A percentile compares a stretch with the other conserved stretches of the same genome.
Conservation (phyloP, 768 basidiomycete species). For the Favolaschia claudopus region DNA sequence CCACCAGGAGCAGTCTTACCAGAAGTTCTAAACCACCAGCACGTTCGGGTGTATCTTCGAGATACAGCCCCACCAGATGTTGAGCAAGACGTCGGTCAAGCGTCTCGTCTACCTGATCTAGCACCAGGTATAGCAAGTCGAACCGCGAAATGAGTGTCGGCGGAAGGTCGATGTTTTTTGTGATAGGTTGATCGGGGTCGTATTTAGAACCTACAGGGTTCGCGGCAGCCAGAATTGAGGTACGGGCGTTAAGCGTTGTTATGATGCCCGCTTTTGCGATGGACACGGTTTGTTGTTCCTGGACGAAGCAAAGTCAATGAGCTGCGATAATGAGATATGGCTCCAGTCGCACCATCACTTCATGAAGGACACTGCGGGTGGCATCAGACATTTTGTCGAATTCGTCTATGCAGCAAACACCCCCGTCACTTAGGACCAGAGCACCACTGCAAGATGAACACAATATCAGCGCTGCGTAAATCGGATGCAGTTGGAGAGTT, state of each 20-base stretch:
- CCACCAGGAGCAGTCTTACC: conserved; percentile 55
- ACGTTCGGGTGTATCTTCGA: conserved; percentile 84
- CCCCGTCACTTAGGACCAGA: conserved; percentile 92
- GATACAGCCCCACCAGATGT: conserved; percentile 91
- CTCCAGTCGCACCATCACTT: conserved; percentile 83
- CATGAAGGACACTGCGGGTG: conserved; percentile 96
- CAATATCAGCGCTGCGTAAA: not conserved
- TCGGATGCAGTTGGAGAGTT: too few species aligned
- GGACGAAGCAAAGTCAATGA: not conserved
- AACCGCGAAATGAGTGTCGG: conserved; percentile 98
- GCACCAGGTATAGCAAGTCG: conserved; percentile 93
- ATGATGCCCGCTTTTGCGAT: conserved; percentile 99
- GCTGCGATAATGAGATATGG: not conserved
- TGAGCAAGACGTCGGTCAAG: conserved; percentile 88
- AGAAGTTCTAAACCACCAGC: conserved; percentile 72
- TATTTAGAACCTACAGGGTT: conserved; percentile 98
- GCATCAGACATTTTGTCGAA: conserved; percentile 99
- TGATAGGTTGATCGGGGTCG: conserved; percentile 90
- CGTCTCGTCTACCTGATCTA: conserved; percentile 92
- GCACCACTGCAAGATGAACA: conserved; percentile 69
- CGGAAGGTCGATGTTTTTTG: conserved; percentile 95
- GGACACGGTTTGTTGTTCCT: conserved; percentile 99
- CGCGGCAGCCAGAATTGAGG: conserved; percentile 96
- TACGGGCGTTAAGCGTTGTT: conserved; percentile 97
- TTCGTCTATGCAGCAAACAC: conserved; percentile 98